These are phyloP conservation scores for Mercurialis annua DNA, from an alignment of 345 rosid species.

Conservation along the genomic window DNA sequence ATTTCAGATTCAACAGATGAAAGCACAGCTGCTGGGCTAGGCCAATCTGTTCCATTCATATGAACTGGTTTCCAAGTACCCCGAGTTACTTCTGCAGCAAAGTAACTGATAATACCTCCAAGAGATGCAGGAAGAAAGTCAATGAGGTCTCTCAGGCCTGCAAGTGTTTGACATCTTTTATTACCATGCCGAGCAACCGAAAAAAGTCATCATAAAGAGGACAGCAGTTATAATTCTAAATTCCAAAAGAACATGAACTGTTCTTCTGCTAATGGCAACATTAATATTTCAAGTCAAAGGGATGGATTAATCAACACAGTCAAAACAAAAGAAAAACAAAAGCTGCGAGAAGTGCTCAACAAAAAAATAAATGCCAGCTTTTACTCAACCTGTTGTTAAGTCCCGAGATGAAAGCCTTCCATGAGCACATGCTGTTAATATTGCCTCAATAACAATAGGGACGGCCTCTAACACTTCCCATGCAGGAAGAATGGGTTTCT, in stretches of 20 bases:
- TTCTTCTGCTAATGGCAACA: constrained; percentile 2
- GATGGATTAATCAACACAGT: not conserved
- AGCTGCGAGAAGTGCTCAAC: not conserved
- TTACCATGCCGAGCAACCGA: not conserved
- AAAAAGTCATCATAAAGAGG: constrained; percentile 1
- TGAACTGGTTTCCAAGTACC: constrained; percentile 64
- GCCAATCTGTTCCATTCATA: constrained; percentile 79
- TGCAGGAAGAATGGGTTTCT: constrained; percentile 54
- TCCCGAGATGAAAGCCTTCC: constrained; percentile 65
- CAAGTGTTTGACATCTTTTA: constrained; percentile 13
- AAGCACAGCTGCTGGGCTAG: constrained; percentile 55
- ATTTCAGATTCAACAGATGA: constrained; percentile 49
- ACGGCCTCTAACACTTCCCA: constrained; percentile 71
- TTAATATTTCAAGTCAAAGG: not conserved
- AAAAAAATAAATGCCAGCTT: constrained; percentile 14
- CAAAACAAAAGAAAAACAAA: constrained; percentile 5
- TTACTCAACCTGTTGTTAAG: constrained; percentile 48
- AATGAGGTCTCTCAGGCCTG: constrained; percentile 66
- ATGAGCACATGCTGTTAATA: constrained; percentile 67
- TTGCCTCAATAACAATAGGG: constrained; percentile 60
- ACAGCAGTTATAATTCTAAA: not conserved
- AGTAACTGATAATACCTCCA: constrained; percentile 52
- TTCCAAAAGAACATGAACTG: not conserved
- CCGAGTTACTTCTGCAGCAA: constrained; percentile 59
- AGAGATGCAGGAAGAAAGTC: constrained; percentile 65